Base-by-base conservation (phyloP, 2,329 filamentous ascomycete genomes). In the Diaporthe sp. region DNA sequence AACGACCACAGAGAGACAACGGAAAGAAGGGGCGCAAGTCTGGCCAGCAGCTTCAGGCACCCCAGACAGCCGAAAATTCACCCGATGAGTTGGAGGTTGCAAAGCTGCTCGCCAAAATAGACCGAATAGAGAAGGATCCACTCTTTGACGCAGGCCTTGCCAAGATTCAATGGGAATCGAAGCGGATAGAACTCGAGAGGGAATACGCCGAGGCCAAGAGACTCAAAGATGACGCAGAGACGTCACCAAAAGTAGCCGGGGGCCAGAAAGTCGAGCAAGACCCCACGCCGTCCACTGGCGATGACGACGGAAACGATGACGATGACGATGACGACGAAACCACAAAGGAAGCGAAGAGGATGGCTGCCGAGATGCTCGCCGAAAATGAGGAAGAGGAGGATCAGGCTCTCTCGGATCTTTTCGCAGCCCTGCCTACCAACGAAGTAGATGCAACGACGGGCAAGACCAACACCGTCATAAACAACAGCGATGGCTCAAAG, bases 81-180 rank as follows among this genome's bases (percentile, higher is more conserved):
- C 77, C 40, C 78, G 82, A 85, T 38, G 82, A 83, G 22, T 82
- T 89, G 30, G 89, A 90, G 76, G 86, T 92, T 57, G 88, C 89
- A 13, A 94, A 92, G 78, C 83, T 97, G 3, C 88, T 93, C 54
- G 91, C 92, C 22, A 97, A 96, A 81, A 85, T 98, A 52, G 89
- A 91, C 50, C 90, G 90, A 76, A 94, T 98, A 55, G 93, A 97
- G 79, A 93, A 91, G 35, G 94, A 96, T 80, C 87, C 95, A 22
- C 84, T 96, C 4, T 95, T 96, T 79, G 94, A 96, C 80, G 89
- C 88, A 74, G 86, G 88, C 60, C 82, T 89, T 45, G 94, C 93
- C 6, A 90, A 94, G 73, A 85, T 89, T 75, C 85, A 89, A 78
- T 96, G 94, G 94, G 89, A 87, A 75, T 82, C 85, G 8, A 88